Evolutionary conservation across 2,329 filamentous ascomycete genomes (phyloP).

Genomic region (Diaporthe ilicicola): DNA sequence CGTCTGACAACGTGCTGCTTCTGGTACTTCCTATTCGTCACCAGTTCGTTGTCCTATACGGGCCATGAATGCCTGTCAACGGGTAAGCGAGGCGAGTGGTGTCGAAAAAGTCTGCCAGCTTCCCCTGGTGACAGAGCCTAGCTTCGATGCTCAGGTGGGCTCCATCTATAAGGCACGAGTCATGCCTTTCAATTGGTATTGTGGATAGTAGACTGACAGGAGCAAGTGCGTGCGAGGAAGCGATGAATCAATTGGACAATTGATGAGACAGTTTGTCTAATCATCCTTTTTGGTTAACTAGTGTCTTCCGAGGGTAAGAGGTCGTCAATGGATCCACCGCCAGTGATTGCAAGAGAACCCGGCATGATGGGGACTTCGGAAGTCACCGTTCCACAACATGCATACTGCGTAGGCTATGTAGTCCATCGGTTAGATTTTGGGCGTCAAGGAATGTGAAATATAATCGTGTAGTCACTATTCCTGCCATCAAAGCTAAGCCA

Average conservation of each 20-base stretch:
- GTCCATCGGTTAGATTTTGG: no score
- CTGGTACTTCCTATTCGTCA: background rate
- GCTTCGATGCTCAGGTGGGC: background rate
- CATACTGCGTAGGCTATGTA: background rate
- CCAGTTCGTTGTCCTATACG: background rate
- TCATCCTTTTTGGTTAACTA: background rate
- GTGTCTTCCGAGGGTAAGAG: background rate
- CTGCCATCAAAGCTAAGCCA: background rate
- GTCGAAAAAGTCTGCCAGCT: background rate
- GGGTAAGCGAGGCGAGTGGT: background rate
- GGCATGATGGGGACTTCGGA: no score
- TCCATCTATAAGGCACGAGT: background rate
- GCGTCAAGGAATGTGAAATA: no score
- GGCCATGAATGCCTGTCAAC: no score
- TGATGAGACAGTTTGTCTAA: background rate
- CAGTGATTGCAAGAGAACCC: no score
- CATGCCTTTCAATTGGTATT: background rate
- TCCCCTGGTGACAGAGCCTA: background rate
- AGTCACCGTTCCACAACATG: background rate
- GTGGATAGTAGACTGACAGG: background rate
- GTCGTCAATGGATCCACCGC: background rate
- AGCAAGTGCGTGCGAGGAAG: background rate
- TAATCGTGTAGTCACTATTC: background rate
- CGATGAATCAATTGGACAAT: conserved; percentile 4
- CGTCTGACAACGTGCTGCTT: background rate